These are phyloP conservation scores for Paramyrothecium sp. DNA, from an alignment of 2,329 filamentous ascomycete species.

Conservation along the genomic window DNA sequence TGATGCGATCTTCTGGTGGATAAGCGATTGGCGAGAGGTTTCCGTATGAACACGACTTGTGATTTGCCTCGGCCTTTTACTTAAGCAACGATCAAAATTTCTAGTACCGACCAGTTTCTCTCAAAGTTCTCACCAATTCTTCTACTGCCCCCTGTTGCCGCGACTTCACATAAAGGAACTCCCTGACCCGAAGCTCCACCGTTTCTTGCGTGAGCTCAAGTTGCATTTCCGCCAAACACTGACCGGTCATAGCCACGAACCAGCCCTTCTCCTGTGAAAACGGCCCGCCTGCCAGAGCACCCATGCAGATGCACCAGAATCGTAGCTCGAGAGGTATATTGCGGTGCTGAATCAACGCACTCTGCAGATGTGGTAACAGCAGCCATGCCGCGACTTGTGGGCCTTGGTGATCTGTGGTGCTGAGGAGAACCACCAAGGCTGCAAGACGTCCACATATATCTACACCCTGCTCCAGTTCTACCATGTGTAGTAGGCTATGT, in stretches of 20 bases:
- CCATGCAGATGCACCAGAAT: not conserved
- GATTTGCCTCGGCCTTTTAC: no score
- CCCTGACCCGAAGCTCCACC: not conserved
- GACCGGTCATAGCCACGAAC: not conserved
- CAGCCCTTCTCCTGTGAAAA: not conserved
- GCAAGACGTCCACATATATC: conserved; percentile 1
- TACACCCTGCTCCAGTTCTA: not conserved
- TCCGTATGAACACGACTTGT: no score
- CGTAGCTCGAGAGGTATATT: not conserved
- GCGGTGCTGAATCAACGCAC: not conserved
- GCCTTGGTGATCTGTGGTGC: conserved; percentile 3
- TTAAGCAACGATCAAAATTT: no score
- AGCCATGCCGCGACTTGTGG: not conserved
- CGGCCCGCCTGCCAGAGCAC: not conserved
- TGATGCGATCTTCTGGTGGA: no score
- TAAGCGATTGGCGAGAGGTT: no score
- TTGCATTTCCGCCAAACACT: not conserved
- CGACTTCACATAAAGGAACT: not conserved
- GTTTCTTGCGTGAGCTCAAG: not conserved
- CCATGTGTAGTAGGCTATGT: conserved; percentile 1
- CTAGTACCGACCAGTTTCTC: not conserved
- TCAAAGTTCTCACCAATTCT: not conserved
- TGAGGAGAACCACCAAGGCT: not conserved
- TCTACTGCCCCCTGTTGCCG: not conserved
- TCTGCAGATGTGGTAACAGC: not conserved